Base-by-base conservation (phyloP, 768 basidiomycete genomes). In the Boletus rubescentipes region DNA sequence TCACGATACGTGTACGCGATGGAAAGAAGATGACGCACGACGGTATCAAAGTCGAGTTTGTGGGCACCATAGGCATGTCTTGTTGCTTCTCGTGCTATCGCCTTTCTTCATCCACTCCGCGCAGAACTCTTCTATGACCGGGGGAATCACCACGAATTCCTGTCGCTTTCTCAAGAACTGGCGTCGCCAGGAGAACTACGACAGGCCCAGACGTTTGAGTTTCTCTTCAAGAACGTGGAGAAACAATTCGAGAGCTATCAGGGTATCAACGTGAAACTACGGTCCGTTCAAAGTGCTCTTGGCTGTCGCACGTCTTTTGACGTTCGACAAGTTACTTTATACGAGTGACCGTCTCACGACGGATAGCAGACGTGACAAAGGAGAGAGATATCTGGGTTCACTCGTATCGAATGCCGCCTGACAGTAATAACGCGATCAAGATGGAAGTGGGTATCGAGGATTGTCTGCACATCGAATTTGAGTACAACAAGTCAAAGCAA, bases 371-470 rank as follows among this genome's bases (percentile, higher is more conserved):
- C 63, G 92, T 95, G 5, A 75, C 82, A 43, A 96, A 96, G 72
- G 97, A 98, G 73, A 87, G 79, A 68, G 97, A 99, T 58, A 67
- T 98, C 18, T 98, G 96, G 96, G 96, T 98, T 4, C 96, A 99
- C 70, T 96, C 91, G 4, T 99, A 89, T 77, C 89, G 95, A 35
- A 98, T 98, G 92, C 97, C 96, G 10, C 94, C 96, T 51, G 97
- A 98, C 71, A 91, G 85, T 66, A 98, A 97, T 71, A 98, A 96
- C 69, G 88, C 92, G 38, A 98, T 98, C 75, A 98, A 96, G 79
- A 98, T 99, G 97, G 97, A 98, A 74, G 97, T 98, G 35, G 97
- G 97, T 9, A 99, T 99, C 55, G 97, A 98, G 70, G 97, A 98
- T 67, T 98, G 97, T 71, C 72, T 98, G 63, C 96, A 98, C 70